phyloP scores from a whole-genome alignment of 805 yeast genomes.

The Candida mattraensis region DNA sequence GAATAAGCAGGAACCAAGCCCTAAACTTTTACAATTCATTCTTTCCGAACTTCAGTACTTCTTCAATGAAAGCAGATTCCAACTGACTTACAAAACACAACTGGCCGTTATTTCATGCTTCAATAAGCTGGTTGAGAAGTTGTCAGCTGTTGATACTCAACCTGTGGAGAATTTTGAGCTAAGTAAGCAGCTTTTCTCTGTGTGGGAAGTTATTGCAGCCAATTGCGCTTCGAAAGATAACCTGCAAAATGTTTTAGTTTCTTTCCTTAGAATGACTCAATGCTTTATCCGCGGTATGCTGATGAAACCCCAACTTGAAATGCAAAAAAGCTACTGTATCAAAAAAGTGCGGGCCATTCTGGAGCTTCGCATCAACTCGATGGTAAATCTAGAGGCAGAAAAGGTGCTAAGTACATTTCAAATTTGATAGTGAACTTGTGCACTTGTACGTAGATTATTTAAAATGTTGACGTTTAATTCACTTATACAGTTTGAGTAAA shows the following conservation, averaged over 20 bases:
- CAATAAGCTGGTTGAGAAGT: conserved; percentile 1
- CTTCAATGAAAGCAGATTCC: conserved; percentile 17
- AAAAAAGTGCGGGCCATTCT: conserved; percentile 28
- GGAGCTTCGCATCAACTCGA: conserved; percentile 44
- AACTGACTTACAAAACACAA: conserved; percentile 19
- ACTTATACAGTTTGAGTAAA: too few relatives aligned
- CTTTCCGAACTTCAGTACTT: conserved; percentile 34
- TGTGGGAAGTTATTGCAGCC: conserved; percentile 17
- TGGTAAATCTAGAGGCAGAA: conserved; percentile 41
- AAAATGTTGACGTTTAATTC: too few relatives aligned
- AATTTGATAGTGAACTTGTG: too few relatives aligned
- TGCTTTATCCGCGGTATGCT: conserved; percentile 7
- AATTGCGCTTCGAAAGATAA: conserved; percentile 22
- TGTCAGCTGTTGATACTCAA: neutral
- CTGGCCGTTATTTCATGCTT: conserved; percentile 12
- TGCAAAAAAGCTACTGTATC: conserved; percentile 52
- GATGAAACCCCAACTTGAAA: conserved; percentile 23
- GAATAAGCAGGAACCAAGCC: conserved; percentile 48
- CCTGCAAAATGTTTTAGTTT: conserved; percentile 58
- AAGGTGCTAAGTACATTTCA: conserved; percentile 24
- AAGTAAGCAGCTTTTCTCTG: conserved; percentile 6
- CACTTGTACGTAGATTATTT: too few relatives aligned
- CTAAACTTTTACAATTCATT: conserved; percentile 37
- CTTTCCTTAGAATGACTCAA: conserved; percentile 35
- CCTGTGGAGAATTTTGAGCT: conserved; percentile 19